These are phyloP conservation scores for Lasiosphaeria hispida DNA, from an alignment of 495 filamentous ascomycete genomes.

Conservation along the genomic window DNA sequence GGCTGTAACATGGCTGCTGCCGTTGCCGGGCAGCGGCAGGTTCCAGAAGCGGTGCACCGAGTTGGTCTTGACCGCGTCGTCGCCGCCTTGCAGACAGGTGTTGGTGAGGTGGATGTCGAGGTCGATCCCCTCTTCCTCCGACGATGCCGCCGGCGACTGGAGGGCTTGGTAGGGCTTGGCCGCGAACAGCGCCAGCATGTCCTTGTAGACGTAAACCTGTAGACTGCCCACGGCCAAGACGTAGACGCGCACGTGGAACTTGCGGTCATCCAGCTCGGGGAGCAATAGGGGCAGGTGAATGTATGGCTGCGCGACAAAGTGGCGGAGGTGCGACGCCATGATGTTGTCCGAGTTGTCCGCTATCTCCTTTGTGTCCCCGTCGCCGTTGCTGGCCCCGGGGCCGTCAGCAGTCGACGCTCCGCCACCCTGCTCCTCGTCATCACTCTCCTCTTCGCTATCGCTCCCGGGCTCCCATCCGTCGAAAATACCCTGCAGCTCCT, in stretches of 20 bases:
- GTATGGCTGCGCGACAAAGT: conserved; percentile 96
- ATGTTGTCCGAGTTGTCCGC: conserved; percentile 51
- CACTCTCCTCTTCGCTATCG: conserved; percentile 54
- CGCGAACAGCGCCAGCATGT: conserved; percentile 92
- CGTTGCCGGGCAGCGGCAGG: conserved; percentile 40
- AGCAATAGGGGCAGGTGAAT: conserved; percentile 85
- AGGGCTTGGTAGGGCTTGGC: conserved; percentile 59
- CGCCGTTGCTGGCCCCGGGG: conserved; percentile 6
- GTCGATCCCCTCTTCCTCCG: conserved; percentile 47
- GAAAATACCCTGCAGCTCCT: conserved; percentile 78
- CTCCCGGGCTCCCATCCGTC: conserved; percentile 78
- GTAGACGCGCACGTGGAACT: conserved; percentile 95
- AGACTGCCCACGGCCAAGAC: conserved; percentile 76
- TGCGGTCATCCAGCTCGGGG: conserved; percentile 57
- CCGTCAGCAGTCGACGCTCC: neutral
- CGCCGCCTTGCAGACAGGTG: conserved; percentile 78
- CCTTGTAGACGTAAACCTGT: conserved; percentile 79
- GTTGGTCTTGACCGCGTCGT: conserved; percentile 15
- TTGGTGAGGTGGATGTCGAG: conserved; percentile 87
- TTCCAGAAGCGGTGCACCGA: conserved; percentile 69
- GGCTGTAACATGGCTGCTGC: neutral
- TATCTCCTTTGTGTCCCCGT: conserved; percentile 3
- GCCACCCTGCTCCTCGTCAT: conserved; percentile 23
- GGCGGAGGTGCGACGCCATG: conserved; percentile 85
- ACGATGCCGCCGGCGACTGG: conserved; percentile 19